Base-by-base conservation (phyloP, 2,329 filamentous ascomycete species). In the Aureobasidium sp. region DNA sequence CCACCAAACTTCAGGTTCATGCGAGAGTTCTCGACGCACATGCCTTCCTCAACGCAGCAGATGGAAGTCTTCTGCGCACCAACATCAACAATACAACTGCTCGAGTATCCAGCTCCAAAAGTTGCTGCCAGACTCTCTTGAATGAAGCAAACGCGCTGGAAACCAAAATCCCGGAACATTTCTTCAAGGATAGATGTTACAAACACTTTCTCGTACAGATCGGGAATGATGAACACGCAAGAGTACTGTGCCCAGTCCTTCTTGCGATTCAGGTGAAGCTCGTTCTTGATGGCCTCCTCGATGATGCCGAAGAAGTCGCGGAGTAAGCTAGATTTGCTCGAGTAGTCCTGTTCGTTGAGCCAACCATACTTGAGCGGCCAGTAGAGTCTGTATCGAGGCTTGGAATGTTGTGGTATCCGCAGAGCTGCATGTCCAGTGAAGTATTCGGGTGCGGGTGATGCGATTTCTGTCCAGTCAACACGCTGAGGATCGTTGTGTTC, bases 11-110 rank as follows among this genome's bases (percentile, higher is more conserved):
- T 97, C 66, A 99, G 78, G 72, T 97, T 97, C 71, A 99, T 85
- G 16, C 94, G 85, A 16, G 94, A 99, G 71, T 97, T 93, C 66
- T 97, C 94, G 30, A 96, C 83, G 70, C 90, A 91, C 75, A 99
- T 88, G 2, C 94, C 94, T 73, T 99, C 94, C 69, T 99, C 94
- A 11, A 99, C 92, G 67, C 94, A 99, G 64, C 92, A 93, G 36
- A 99, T 89, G 0, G 94, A 96, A 1, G 94, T 97, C 81, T 99
- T 99, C 72, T 97, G 91, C 0, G 94, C 93, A 13, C 94, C 94
- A 61, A 99, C 88, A 72, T 99, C 94, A 11, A 99, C 91, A 61
- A 99, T 91, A 68, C 94, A 99, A 25, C 91, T 89, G 64, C 90
- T 91, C 0, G 92, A 95, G 70, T 95, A 97, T 8, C 94, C 94